These are phyloP conservation scores for Tuber borchii DNA, from an alignment of 495 filamentous ascomycete species.

Conservation along the genomic window DNA sequence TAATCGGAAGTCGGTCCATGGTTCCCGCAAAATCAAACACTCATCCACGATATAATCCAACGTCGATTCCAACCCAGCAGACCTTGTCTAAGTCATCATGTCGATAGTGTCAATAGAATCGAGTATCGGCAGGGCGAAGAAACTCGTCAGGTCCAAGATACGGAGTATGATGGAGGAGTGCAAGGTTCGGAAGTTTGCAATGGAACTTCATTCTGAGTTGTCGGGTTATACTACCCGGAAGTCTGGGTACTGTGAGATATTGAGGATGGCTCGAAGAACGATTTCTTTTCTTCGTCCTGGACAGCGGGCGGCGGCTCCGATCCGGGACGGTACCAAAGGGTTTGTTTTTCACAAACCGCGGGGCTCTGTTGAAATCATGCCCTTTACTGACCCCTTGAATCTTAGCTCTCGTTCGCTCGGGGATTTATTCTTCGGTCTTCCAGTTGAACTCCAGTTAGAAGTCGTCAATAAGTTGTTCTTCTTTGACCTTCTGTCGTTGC, in stretches of 20 bases:
- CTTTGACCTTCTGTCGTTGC: constrained; percentile 34
- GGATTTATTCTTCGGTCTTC: constrained; percentile 36
- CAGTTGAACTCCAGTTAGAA: constrained; percentile 37
- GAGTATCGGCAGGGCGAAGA: constrained; percentile 25
- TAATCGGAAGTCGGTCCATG: constrained; percentile 17
- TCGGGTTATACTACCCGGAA: constrained; percentile 10
- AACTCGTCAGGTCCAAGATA: constrained; percentile 25
- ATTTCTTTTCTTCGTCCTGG: constrained; percentile 20
- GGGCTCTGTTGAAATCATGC: constrained; percentile 10
- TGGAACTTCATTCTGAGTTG: constrained; percentile 23
- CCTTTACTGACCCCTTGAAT: constrained; percentile 16
- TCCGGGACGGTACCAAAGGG: constrained; percentile 24
- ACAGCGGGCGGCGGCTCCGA: constrained; percentile 12
- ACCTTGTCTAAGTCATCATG: constrained; percentile 19
- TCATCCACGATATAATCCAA: constrained; percentile 20
- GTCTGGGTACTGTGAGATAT: constrained; percentile 20
- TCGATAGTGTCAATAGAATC: constrained; percentile 20
- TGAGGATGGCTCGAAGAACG: constrained; percentile 23
- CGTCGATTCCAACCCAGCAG: neutral
- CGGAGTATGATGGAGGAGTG: constrained; percentile 14
- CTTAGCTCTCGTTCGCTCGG: constrained; percentile 26
- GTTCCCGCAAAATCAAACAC: constrained; percentile 18
- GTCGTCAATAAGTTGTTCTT: constrained; percentile 36
- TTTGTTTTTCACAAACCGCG: constrained; percentile 8
- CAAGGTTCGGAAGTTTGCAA: constrained; percentile 21